Percentiles rank a stretch among this genome's conserved stretches.
These are phyloP conservation scores for Kazachstania taianensis DNA, from an alignment of 805 yeast species.

Conservation along the genomic window DNA sequence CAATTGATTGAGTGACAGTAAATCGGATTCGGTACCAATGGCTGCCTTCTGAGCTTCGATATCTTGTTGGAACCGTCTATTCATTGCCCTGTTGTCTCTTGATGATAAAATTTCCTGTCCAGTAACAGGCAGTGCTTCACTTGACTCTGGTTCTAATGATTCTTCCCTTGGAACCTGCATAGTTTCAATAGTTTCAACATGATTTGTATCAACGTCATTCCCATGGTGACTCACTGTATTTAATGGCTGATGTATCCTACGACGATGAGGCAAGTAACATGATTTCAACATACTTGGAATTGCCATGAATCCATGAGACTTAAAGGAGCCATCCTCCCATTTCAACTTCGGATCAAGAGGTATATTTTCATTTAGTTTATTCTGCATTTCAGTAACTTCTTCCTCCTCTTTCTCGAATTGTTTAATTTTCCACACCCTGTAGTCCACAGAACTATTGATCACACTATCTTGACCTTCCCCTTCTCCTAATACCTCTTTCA, in stretches of 20 bases:
- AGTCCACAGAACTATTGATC: conserved; percentile 7
- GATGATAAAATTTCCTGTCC: conserved; percentile 49
- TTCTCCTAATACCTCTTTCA: conserved; percentile 36
- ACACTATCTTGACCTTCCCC: not conserved
- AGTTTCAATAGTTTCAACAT: conserved; percentile 30
- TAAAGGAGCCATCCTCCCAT: conserved; percentile 45
- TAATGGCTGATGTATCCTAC: conserved; percentile 56
- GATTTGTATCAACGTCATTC: conserved; percentile 29
- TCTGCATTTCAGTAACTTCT: conserved; percentile 11
- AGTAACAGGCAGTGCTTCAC: conserved; percentile 1
- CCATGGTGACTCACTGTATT: conserved; percentile 58
- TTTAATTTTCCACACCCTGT: conserved; percentile 19
- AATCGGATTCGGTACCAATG: conserved; percentile 73
- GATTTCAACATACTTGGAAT: conserved; percentile 64
- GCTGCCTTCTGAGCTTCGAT: conserved; percentile 70
- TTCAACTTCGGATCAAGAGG: conserved; percentile 25
- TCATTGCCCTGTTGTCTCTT: conserved; percentile 76
- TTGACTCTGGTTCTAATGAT: conserved; percentile 12
- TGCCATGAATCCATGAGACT: conserved; percentile 63
- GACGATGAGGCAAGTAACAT: conserved; percentile 74
- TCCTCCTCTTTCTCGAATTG: conserved; percentile 8
- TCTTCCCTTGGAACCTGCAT: conserved; percentile 14
- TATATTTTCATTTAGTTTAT: conserved; percentile 19
- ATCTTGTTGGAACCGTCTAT: conserved; percentile 83
- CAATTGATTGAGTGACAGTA: conserved; percentile 73